Conservation (phyloP, 495 filamentous ascomycete species). For the Xylaria palmicola region DNA sequence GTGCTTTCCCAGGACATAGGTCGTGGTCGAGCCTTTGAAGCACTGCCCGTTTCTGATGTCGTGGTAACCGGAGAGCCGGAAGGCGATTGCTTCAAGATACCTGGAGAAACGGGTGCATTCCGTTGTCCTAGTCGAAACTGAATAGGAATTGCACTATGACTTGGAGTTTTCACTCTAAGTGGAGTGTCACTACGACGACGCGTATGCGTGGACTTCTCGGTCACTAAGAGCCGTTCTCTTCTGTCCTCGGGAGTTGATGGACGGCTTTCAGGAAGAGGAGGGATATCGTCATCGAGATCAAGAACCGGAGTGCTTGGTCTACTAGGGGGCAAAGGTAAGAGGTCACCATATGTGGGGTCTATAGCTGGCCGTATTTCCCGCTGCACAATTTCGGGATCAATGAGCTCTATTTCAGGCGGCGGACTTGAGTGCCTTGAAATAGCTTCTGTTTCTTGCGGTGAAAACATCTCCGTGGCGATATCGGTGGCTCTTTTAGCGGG, state of each 20-base stretch:
- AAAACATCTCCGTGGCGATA: constrained; percentile 28
- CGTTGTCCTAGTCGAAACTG: constrained; percentile 46
- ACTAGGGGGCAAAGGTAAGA: constrained; percentile 55
- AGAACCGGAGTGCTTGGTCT: constrained; percentile 44
- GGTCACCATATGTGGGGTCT: constrained; percentile 55
- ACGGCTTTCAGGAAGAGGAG: constrained; percentile 52
- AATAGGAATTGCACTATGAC: constrained; percentile 52
- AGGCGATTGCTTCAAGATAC: constrained; percentile 36
- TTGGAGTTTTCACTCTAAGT: constrained; percentile 40
- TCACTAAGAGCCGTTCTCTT: constrained; percentile 24
- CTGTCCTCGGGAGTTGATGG: constrained; percentile 46
- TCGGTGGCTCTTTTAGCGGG: constrained; percentile 43
- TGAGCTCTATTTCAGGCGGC: constrained; percentile 33
- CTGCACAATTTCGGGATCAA: constrained; percentile 53
- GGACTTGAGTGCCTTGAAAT: constrained; percentile 21
- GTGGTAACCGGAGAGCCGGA: constrained; percentile 34
- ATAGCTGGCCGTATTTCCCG: constrained; percentile 55
- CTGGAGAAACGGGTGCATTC: constrained; percentile 45
- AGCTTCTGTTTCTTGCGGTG: constrained; percentile 14
- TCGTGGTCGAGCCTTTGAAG: constrained; percentile 33
- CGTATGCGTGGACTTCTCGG: constrained; percentile 29
- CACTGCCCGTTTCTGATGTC: constrained; percentile 27
- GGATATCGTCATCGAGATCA: constrained; percentile 36
- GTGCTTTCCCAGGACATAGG: constrained; percentile 52
- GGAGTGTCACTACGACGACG: constrained; percentile 41